Conservation (phyloP, 176 grass and related monocot species). For the Musa acuminata region DNA sequence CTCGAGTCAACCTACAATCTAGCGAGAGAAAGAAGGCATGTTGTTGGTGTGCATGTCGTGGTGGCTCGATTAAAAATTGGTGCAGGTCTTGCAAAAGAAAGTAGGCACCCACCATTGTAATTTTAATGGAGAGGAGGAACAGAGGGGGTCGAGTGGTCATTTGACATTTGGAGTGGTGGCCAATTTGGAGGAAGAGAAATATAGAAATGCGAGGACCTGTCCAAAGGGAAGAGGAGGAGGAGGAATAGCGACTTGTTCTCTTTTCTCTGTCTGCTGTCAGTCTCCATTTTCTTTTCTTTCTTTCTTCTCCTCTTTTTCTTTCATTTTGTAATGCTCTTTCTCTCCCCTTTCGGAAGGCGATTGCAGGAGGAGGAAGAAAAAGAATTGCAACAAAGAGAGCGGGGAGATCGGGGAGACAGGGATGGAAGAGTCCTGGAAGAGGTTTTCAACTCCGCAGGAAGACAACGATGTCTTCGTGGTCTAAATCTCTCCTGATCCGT, state of each 20-base stretch:
- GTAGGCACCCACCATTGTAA: not conserved
- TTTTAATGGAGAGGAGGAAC: not conserved
- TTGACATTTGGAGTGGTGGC: constrained; percentile 56
- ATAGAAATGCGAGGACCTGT: constrained; percentile 7
- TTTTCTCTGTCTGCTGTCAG: constrained; percentile 41
- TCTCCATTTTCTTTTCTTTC: constrained; percentile 8
- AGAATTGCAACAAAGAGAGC: constrained; percentile 32
- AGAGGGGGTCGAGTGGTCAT: constrained; percentile 27
- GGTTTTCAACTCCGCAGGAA: constrained; percentile 40
- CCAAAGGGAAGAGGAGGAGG: constrained; percentile 23
- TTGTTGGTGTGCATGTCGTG: too few species aligned
- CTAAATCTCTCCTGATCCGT: not conserved
- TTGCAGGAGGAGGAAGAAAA: constrained; percentile 51
- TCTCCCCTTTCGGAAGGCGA: constrained; percentile 89
- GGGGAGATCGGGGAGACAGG: constrained; percentile 48
- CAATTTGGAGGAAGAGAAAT: constrained; percentile 51
- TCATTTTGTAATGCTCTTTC: not conserved
- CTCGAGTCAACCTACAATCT: not conserved
- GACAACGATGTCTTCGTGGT: constrained; percentile 84
- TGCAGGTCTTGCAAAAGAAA: not conserved
- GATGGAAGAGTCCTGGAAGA: constrained; percentile 21
- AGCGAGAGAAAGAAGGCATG: not conserved
- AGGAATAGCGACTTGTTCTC: constrained; percentile 64
- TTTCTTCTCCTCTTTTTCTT: too few species aligned
- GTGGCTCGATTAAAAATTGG: constrained; percentile 1